These are phyloP conservation scores for Dioscorea dumetorum DNA, from an alignment of 106 monocot species.

Conservation along the genomic window DNA sequence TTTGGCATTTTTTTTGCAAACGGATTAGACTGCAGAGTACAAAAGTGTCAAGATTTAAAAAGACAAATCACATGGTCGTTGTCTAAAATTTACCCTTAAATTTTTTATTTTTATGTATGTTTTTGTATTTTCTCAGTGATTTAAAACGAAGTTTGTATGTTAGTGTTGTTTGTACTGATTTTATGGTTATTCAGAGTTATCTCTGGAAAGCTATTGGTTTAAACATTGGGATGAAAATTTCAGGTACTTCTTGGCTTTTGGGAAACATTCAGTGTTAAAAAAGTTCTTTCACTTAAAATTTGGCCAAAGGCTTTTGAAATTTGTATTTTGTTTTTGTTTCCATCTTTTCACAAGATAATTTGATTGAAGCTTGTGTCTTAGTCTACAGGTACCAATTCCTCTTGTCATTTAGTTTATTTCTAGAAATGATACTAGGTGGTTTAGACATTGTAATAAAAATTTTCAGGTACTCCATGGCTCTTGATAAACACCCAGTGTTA, in stretches of 20 bases:
- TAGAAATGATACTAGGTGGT: not conserved
- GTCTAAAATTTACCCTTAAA: no score
- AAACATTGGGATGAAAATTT: no score
- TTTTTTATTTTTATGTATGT: not conserved
- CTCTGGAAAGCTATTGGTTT: not conserved
- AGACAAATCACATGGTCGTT: no score
- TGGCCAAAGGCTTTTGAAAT: no score
- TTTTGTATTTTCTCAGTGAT: not conserved
- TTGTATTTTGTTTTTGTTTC: not conserved
- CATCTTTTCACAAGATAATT: not conserved
- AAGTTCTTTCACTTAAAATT: no score
- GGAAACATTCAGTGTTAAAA: not conserved
- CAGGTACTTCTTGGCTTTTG: not conserved
- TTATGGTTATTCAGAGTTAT: not conserved
- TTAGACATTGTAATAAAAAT: not conserved
- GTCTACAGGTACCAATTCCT: not conserved
- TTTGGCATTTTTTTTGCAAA: no score
- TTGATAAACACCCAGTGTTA: slow-evolving; percentile 3
- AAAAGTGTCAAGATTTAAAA: no score
- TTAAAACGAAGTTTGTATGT: not conserved
- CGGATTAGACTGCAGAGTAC: no score
- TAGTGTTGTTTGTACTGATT: not conserved
- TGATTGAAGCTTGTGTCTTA: not conserved
- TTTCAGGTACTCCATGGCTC: slow-evolving; percentile 7
- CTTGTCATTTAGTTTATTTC: not conserved